Percentiles rank a stretch among this genome's conserved stretches.
phyloP scores from a whole-genome alignment of 148 eudicot species.

The Chenopodium album region DNA sequence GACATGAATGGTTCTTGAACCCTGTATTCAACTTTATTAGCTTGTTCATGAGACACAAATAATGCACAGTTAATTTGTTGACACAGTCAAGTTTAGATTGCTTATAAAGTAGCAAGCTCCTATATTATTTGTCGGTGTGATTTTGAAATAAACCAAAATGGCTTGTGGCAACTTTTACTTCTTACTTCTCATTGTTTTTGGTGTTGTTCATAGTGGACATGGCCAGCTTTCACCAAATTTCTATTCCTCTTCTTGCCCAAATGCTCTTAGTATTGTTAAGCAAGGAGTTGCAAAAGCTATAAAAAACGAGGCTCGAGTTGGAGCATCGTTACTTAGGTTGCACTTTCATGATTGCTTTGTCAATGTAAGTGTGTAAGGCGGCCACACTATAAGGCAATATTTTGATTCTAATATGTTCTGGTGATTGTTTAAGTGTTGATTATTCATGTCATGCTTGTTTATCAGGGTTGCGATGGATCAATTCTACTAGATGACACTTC shows the following conservation, averaged over 20 bases:
- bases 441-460: background rate
- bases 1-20: background rate
- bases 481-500: slow-evolving; percentile 39
- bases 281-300: slow-evolving; percentile 31
- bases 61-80: background rate
- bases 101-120: slow-evolving; percentile 20
- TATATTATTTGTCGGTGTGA: slow-evolving; percentile 19
- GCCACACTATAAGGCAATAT: background rate
- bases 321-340: slow-evolving; percentile 55
- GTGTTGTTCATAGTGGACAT: slow-evolving; percentile 13
- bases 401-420: too few relatives aligned
- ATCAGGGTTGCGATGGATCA: slow-evolving; percentile 60
- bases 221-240: slow-evolving; percentile 22
- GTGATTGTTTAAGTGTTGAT: background rate
- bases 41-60: background rate
- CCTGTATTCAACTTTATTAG: background rate
- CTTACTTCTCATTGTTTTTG: slow-evolving; percentile 5
- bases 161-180: slow-evolving; percentile 20
- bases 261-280: slow-evolving; percentile 26
- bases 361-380: slow-evolving; percentile 31
- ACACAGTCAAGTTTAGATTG: background rate
- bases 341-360: slow-evolving; percentile 68
- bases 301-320: slow-evolving; percentile 43
- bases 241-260: slow-evolving; percentile 32
- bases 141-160: slow-evolving; percentile 7